Base-by-base conservation (phyloP, 331 rosid genomes). In the Acacia pycnantha region DNA sequence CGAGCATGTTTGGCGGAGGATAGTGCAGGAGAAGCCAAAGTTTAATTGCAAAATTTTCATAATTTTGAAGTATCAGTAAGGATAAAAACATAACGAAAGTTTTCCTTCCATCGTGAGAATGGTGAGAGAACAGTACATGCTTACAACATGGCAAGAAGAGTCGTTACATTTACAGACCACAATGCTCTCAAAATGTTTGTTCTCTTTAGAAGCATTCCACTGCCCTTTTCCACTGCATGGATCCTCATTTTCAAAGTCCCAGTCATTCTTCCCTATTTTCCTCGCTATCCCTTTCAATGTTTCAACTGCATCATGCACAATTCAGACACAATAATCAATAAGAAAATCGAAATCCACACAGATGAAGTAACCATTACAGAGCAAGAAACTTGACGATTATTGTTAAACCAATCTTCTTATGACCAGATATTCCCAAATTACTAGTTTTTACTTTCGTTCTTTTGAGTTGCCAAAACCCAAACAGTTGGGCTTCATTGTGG, bases 211-310 rank as follows among this genome's bases (percentile, higher is more conserved):
- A 0, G 35, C 83, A 4, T 19, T 87, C 97, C 97, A 93, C 1
- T 87, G 90, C 40, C 92, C 97, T 85, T 86, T 86, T 67, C 87
- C 92, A 73, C 89, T 84, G 82, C 98, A 95, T 7, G 97, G 97
- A 47, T 90, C 94, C 59, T 84, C 80, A 58, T 12, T 12, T 59
- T 82, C 85, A 83, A 95, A 93, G 68, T 95, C 86, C 98, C 98
- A 95, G 41, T 93, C 95, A 50, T 80, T 93, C 90, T 93, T 93
- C 80, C 98, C 97, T 62, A 95, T 7, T 65, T 90, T 90, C 87
- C 75, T 88, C 74, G 87, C 97, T 78, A 95, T 93, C 82, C 82
- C 92, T 22, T 69, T 88, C 92, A 95, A 72, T 66, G 84, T 91
- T 31, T 86, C 85, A 88, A 88, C 98, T 95, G 90, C 82, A 74